These are phyloP conservation scores for Talaromyces atroroseus DNA, from an alignment of 2,329 filamentous ascomycete species.

Conservation along the genomic window DNA sequence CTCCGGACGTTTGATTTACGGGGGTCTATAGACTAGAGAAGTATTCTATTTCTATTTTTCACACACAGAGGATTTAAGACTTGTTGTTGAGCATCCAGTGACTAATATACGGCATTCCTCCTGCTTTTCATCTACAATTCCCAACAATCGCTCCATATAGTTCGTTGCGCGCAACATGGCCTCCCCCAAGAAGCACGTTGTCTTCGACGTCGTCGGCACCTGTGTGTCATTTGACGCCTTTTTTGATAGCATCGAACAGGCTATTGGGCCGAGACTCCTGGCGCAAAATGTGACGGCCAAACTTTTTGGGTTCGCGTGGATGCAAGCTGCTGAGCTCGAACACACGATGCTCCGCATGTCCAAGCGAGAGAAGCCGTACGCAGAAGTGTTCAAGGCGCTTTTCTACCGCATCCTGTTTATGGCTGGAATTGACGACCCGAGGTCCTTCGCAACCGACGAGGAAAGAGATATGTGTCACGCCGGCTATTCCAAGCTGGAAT, in stretches of 20 bases:
- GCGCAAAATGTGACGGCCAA: constrained; percentile 30
- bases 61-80: too few relatives aligned
- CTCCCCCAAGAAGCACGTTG: constrained; percentile 38
- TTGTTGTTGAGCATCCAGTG: too few relatives aligned
- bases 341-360: constrained; percentile 43
- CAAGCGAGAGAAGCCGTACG: constrained; percentile 37
- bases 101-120: too few relatives aligned
- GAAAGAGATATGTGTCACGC: constrained; percentile 35
- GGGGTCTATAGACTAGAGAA: too few relatives aligned
- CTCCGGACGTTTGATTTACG: too few relatives aligned
- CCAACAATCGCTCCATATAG: background rate
- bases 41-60: too few relatives aligned
- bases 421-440: constrained; percentile 36
- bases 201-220: constrained; percentile 50
- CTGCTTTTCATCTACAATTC: too few relatives aligned
- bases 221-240: constrained; percentile 42
- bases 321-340: constrained; percentile 41
- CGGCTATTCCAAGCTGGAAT: constrained; percentile 29
- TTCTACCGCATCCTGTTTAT: constrained; percentile 43
- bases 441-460: constrained; percentile 33
- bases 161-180: background rate
- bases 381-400: constrained; percentile 33
- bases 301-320: constrained; percentile 42
- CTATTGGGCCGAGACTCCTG: constrained; percentile 33
- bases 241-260: constrained; percentile 31